Evolutionary conservation across 371 early-diverging fungal genomes (phyloP).

Genomic region (Apophysomyces elegans): DNA sequence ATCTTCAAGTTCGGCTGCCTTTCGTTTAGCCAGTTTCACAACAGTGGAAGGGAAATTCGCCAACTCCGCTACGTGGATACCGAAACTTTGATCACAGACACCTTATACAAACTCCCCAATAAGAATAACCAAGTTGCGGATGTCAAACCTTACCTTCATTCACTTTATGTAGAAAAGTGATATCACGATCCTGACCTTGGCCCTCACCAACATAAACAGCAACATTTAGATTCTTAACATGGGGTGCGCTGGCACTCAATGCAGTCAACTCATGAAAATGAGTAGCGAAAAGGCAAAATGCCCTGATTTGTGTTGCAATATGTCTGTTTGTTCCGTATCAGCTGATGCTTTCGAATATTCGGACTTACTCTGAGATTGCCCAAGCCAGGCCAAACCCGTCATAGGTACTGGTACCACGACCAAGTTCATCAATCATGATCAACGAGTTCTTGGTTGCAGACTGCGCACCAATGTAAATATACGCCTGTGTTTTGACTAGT

Average conservation of each 20-base stretch:
- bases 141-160: slow-evolving; percentile 56
- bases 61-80: slow-evolving; percentile 97
- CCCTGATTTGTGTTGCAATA: slow-evolving; percentile 77
- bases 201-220: slow-evolving; percentile 67
- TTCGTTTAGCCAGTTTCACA: slow-evolving; percentile 83
- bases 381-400: slow-evolving; percentile 98
- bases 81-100: slow-evolving; percentile 96
- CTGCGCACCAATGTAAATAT: slow-evolving; percentile 26
- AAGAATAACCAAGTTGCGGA: slow-evolving; percentile 7
- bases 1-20: slow-evolving; percentile 87
- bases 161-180: slow-evolving; percentile 91
- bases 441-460: slow-evolving; percentile 87
- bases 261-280: slow-evolving; percentile 98
- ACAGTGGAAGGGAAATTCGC: slow-evolving; percentile 93
- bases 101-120: slow-evolving; percentile 52
- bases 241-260: slow-evolving; percentile 67
- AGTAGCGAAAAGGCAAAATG: slow-evolving; percentile 94
- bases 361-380: slow-evolving; percentile 91
- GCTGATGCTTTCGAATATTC: not conserved
- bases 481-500: slow-evolving; percentile 4
- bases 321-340: slow-evolving; percentile 50
- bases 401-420: slow-evolving; percentile 98
- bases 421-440: slow-evolving; percentile 99
- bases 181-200: slow-evolving; percentile 45
- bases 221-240: slow-evolving; percentile 90